These are phyloP conservation scores for Taiozyma onychis DNA, from an alignment of 1,139 yeast genomes.

Conservation along the genomic window DNA sequence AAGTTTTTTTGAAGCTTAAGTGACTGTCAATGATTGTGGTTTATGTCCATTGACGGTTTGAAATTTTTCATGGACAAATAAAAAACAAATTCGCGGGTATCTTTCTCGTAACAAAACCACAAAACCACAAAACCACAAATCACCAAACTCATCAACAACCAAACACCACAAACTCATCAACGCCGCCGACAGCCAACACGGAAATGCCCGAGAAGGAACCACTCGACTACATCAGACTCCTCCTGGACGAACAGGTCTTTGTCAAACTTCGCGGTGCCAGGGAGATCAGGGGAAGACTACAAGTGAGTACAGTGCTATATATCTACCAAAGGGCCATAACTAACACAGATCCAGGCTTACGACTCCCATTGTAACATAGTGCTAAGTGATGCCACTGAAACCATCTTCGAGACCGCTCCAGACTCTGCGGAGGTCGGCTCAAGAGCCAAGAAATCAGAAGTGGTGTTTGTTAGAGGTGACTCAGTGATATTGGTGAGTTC, in stretches of 20 bases:
- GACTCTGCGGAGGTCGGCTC: constrained; percentile 29
- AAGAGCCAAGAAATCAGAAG: constrained; percentile 63
- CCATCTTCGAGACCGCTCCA: constrained; percentile 55
- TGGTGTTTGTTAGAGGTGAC: constrained; percentile 96
- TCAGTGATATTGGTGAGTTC: constrained; percentile 77
- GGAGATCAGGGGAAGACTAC: constrained; percentile 84
- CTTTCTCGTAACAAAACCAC: not conserved
- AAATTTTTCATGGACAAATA: not conserved
- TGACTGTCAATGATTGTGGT: too few species aligned
- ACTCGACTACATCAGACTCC: constrained; percentile 78
- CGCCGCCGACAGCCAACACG: too few species aligned
- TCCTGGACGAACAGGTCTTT: constrained; percentile 79
- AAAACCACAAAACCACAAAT: too few species aligned
- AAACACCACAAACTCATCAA: not conserved
- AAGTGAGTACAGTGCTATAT: constrained; percentile 33
- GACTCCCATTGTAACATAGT: constrained; percentile 97
- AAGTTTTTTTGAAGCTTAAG: too few species aligned
- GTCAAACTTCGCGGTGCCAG: constrained; percentile 96
- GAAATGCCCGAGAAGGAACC: constrained; percentile 42
- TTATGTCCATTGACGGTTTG: not conserved
- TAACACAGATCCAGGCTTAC: constrained; percentile 47
- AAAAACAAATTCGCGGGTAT: not conserved
- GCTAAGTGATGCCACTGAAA: constrained; percentile 87
- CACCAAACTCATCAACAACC: not conserved
- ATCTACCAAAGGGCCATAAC: not conserved